Evolutionary conservation across 495 filamentous ascomycete species (phyloP), one percentile per base, ranked within the genome.

Genomic region (Penicillium fimorum): DNA sequence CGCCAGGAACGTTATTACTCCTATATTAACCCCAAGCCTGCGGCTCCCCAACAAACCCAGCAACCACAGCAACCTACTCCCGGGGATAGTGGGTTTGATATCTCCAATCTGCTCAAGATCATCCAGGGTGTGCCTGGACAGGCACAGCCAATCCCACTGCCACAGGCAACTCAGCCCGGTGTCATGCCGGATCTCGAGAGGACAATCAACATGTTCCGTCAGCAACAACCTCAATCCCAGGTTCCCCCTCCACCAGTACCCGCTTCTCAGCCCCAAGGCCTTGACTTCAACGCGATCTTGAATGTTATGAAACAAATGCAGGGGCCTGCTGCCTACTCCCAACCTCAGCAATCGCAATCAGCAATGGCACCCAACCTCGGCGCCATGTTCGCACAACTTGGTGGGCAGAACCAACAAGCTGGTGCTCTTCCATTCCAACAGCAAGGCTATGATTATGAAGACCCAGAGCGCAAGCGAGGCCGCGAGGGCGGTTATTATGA

Each of bases 341-440:
- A 57, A 24, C 65, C 60, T 33, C 73, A 61, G 40, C 72, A 60
- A 53, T 53, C 65, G 1, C 72, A 72, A 53, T 56, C 70, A 12
- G 56, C 12, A 24, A 63, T 77, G 58, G 43, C 69, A 15, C 69
- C 73, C 2, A 72, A 75, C 45, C 69, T 85, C 0, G 77, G 78
- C 45, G 76, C 72, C 17, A 72, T 84, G 18, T 75, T 85, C 54
- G 76, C 78, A 4, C 74, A 79, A 57, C 72, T 81, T 40, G 57
- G 66, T 17, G 68, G 66, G 24, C 74, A 75, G 50, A 71, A 69
- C 48, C 67, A 70, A 48, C 57, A 63, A 30, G 33, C 51, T 46
- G 54, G 60, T 59, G 53, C 68, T 59, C 44, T 51, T 25, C 52
- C 69, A 22, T 53, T 64, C 48, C 49, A 54, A 50, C 63, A 68